phyloP scores from a whole-genome alignment of 768 basidiomycete genomes.

The Porpolomopsis calyptriformis region DNA sequence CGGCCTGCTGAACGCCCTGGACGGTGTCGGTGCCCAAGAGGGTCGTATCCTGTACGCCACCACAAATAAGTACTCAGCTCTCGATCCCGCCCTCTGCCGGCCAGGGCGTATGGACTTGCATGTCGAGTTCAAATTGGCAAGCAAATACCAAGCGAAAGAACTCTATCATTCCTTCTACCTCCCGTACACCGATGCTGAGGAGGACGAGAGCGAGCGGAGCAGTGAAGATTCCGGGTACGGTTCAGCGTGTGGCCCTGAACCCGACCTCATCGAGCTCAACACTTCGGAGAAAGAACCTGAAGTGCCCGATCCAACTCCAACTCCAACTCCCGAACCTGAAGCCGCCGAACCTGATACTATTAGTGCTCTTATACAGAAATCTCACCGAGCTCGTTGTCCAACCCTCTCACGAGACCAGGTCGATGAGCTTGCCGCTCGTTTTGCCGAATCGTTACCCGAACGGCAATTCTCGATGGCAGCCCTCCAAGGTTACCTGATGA shows the following conservation, averaged over 20 bases:
- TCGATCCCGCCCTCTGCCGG: conserved; percentile 66
- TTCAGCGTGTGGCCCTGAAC: conserved; percentile 15
- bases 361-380: background rate
- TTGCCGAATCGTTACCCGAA: conserved; percentile 43
- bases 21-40: conserved; percentile 71
- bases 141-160: conserved; percentile 52
- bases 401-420: conserved; percentile 31
- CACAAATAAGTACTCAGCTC: conserved; percentile 49
- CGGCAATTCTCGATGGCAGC: conserved; percentile 39
- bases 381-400: conserved; percentile 29
- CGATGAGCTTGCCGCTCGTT: conserved; percentile 40
- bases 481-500: conserved; percentile 56
- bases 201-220: conserved; percentile 16
- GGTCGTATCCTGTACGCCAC: conserved; percentile 56
- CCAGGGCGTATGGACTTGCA: conserved; percentile 77
- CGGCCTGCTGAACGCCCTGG: conserved; percentile 69
- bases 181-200: conserved; percentile 24
- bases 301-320: no score
- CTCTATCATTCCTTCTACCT: conserved; percentile 63
- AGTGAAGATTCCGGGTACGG: conserved; percentile 16
- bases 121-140: conserved; percentile 68
- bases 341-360: conserved; percentile 9
- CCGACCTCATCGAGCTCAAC: conserved; percentile 11
- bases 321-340: conserved; percentile 6
- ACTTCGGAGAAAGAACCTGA: conserved; percentile 9